A percentile compares a stretch with the other conserved stretches of the same genome.
phyloP scores from a whole-genome alignment of 1,284 basidiomycete genomes.

The Leccinum pachyderme region DNA sequence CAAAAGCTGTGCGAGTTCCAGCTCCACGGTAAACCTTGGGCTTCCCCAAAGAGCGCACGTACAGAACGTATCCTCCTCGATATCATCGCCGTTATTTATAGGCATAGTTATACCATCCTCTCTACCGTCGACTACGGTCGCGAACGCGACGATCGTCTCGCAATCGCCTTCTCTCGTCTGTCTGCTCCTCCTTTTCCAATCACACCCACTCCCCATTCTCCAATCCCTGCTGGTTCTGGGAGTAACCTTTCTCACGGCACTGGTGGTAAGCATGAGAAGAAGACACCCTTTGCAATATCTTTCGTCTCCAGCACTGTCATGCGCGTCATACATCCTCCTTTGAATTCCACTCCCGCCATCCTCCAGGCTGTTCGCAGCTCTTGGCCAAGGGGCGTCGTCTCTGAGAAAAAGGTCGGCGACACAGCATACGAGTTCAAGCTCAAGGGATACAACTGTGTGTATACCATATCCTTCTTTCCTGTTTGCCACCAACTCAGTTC shows the following conservation, averaged over 20 bases:
- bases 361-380: conserved; percentile 72
- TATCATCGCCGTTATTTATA: conserved; percentile 60
- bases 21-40: conserved; percentile 69
- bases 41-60: conserved; percentile 57
- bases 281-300: conserved; percentile 68
- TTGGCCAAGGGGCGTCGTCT: conserved; percentile 75
- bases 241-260: conserved; percentile 39
- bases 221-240: conserved; percentile 36
- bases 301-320: conserved; percentile 65
- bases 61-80: conserved; percentile 70
- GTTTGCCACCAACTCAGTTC: conserved; percentile 20
- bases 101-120: conserved; percentile 60
- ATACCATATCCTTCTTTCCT: conserved; percentile 8
- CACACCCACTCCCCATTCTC: conserved; percentile 19
- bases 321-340: conserved; percentile 70
- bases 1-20: conserved; percentile 65
- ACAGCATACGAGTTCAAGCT: conserved; percentile 75
- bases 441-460: conserved; percentile 74
- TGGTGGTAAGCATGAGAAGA: conserved; percentile 32
- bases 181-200: conserved; percentile 26
- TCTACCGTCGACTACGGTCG: conserved; percentile 75
- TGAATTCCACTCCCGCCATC: conserved; percentile 73
- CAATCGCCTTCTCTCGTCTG: conserved; percentile 64
- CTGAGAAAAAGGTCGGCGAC: conserved; percentile 71
- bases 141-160: conserved; percentile 68